Evolutionary conservation across 345 rosid species (phyloP), one percentile per base, ranked within the genome.

Genomic region (Chamaenerion angustifolium): DNA sequence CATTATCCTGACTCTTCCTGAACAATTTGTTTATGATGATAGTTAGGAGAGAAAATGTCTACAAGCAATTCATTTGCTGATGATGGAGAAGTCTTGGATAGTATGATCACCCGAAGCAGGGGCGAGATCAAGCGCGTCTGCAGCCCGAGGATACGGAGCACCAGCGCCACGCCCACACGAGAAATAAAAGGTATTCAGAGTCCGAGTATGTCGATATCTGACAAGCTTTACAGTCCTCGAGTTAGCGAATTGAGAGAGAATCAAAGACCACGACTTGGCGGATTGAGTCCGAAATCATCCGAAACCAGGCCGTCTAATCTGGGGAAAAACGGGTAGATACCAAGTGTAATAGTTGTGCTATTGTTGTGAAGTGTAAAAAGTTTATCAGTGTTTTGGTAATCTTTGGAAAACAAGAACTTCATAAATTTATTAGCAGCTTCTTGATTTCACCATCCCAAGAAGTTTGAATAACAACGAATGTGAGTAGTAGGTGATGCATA

Each of bases 51-150:
- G 12, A 87, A 73, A 66, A 78, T 88, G 70, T 70, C 80, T 62
- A 71, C 84, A 42, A 54, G 75, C 12, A 64, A 69, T 21, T 84
- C 96, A 41, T 81, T 80, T 63, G 79, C 83, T 7, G 82, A 75
- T 15, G 75, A 72, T 46, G 82, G 82, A 62, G 95, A 89, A 68
- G 62, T 85, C 59, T 70, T 89, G 52, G 97, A 85, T 43, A 79
- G 80, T 17, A 76, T 81, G 71, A 72, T 89, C 17, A 89, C 88
- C 0, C 71, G 97, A 68, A 77, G 95, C 74, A 68, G 95, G 44
- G 94, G 95, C 40, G 95, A 85, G 79, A 69, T 89, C 54, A 73
- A 90, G 56, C 78, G 73, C 31, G 43, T 69, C 35, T 77, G 69
- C 61, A 89, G 94, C 64, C 63, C 71, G 3, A 89, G 81, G 69